Percentiles rank a stretch among this genome's conserved stretches.
These are phyloP conservation scores for Endothia cerciana DNA, from an alignment of 2,329 filamentous ascomycete genomes.

Conservation along the genomic window DNA sequence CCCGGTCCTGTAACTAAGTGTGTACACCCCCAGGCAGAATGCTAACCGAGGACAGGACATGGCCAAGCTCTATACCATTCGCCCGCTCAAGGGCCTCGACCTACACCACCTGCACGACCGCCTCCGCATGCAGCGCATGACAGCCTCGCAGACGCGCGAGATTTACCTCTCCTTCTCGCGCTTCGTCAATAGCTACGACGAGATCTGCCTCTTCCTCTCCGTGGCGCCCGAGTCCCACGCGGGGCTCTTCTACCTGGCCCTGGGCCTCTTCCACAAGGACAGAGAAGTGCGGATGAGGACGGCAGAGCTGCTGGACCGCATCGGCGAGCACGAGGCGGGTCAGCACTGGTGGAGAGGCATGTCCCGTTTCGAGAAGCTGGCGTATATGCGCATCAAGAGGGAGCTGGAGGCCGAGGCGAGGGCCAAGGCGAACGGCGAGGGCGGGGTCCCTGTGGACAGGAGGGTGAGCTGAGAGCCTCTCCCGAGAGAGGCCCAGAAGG, in stretches of 20 bases:
- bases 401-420: slow-evolving; percentile 59
- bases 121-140: slow-evolving; percentile 79
- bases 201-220: slow-evolving; percentile 81
- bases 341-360: slow-evolving; percentile 89
- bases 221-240: slow-evolving; percentile 85
- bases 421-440: background rate
- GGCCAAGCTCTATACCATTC: slow-evolving; percentile 64
- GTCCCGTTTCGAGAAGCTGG: slow-evolving; percentile 86
- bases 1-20: slow-evolving; percentile 26
- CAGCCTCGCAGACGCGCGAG: slow-evolving; percentile 74
- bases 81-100: slow-evolving; percentile 80
- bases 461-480: slow-evolving; percentile 49
- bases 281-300: slow-evolving; percentile 76
- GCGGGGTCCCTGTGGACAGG: slow-evolving; percentile 42
- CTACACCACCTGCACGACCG: slow-evolving; percentile 92
- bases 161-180: slow-evolving; percentile 83
- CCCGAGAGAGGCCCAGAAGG: background rate
- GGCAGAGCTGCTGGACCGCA: slow-evolving; percentile 78
- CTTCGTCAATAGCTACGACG: slow-evolving; percentile 78
- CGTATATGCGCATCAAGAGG: slow-evolving; percentile 77
- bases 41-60: slow-evolving; percentile 58
- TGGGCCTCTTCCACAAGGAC: slow-evolving; percentile 91
- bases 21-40: background rate
- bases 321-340: slow-evolving; percentile 86
- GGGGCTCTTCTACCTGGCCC: slow-evolving; percentile 86